Evolutionary conservation across 371 early-diverging fungal genomes (phyloP).

Genomic region (Mucor racemosus): DNA sequence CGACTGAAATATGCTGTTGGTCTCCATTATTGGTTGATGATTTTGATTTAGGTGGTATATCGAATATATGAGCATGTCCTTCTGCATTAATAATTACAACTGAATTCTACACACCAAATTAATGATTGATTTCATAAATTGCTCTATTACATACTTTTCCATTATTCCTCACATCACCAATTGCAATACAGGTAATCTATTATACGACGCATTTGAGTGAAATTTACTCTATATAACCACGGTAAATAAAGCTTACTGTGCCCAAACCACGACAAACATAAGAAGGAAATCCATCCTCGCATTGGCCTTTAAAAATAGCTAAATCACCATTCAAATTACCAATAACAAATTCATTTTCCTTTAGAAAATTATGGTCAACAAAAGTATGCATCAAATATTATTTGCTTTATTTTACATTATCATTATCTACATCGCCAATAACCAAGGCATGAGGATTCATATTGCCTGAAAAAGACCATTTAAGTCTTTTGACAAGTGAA

Average conservation of each 20-base stretch:
- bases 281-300: slow-evolving; percentile 56
- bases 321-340: slow-evolving; percentile 80
- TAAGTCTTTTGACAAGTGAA: slow-evolving; percentile 73
- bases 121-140: not conserved
- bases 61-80: slow-evolving; percentile 72
- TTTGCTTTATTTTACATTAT: slow-evolving; percentile 57
- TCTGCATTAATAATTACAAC: slow-evolving; percentile 71
- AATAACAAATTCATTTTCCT: slow-evolving; percentile 86
- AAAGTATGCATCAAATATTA: not conserved
- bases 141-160: slow-evolving; percentile 45
- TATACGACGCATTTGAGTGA: not conserved
- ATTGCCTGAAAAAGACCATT: slow-evolving; percentile 84
- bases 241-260: slow-evolving; percentile 47
- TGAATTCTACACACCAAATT: slow-evolving; percentile 47
- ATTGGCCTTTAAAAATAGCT: slow-evolving; percentile 79
- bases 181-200: slow-evolving; percentile 71
- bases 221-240: too few relatives aligned
- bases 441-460: slow-evolving; percentile 82
- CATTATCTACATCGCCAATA: slow-evolving; percentile 83
- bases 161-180: slow-evolving; percentile 69
- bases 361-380: slow-evolving; percentile 2
- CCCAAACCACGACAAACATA: slow-evolving; percentile 65
- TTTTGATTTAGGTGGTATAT: slow-evolving; percentile 39
- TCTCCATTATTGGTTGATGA: slow-evolving; percentile 5
- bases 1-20: slow-evolving; percentile 38